Conservation (phyloP, 495 filamentous ascomycete genomes). For the Cairneyella variabilis region DNA sequence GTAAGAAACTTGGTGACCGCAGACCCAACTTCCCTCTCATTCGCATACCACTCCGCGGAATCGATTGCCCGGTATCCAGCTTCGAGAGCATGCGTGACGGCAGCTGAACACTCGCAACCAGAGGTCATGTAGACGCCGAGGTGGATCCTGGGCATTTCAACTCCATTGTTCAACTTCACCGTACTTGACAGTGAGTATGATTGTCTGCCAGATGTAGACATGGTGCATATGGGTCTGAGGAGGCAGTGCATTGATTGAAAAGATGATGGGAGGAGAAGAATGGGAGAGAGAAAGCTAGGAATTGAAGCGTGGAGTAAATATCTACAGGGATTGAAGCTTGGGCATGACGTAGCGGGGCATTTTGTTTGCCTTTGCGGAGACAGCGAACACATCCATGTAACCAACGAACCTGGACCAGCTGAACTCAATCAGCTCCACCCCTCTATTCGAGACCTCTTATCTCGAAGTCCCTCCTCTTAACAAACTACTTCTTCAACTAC, state of each 20-base stretch:
- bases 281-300: neutral
- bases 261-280: neutral
- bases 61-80: constrained; percentile 53
- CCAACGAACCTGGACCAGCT: no score
- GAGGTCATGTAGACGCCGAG: constrained; percentile 63
- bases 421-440: neutral
- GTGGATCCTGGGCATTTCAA: constrained; percentile 60
- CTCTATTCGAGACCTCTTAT: no score
- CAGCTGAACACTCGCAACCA: constrained; percentile 40
- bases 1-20: constrained; percentile 51
- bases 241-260: neutral
- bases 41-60: constrained; percentile 65
- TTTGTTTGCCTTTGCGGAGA: constrained; percentile 1
- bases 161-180: constrained; percentile 51
- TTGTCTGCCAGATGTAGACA: neutral
- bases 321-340: neutral
- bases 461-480: no score
- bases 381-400: neutral
- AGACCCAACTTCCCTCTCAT: constrained; percentile 58
- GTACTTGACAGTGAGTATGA: constrained; percentile 10
- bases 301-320: neutral
- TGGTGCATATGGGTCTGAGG: neutral
- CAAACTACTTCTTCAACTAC: no score
- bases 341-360: neutral
- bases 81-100: constrained; percentile 48